These are phyloP conservation scores for Hsuehochloa calcarea DNA, from an alignment of 176 grass and related monocot species.

Conservation along the genomic window DNA sequence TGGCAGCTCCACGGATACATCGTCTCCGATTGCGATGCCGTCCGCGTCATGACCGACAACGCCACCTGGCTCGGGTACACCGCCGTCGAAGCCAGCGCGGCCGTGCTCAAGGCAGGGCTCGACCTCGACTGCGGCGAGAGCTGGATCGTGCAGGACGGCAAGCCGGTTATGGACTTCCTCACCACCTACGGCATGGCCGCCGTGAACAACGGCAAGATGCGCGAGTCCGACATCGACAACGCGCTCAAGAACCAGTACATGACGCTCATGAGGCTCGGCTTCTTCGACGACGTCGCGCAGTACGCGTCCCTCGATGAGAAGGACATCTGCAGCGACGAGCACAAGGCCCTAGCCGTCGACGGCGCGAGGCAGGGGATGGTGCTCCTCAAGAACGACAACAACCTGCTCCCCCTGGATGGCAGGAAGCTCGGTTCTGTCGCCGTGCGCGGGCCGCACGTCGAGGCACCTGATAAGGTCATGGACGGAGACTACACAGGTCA, in stretches of 20 bases:
- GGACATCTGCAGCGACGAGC: slow-evolving; percentile 32
- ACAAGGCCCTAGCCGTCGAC: slow-evolving; percentile 44
- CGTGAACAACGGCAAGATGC: slow-evolving; percentile 36
- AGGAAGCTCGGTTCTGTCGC: neutral
- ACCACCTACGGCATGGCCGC: slow-evolving; percentile 32
- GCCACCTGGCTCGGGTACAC: slow-evolving; percentile 36
- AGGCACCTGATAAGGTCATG: slow-evolving; percentile 36
- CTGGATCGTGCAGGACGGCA: slow-evolving; percentile 23
- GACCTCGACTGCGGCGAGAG: slow-evolving; percentile 47
- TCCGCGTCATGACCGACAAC: slow-evolving; percentile 32
- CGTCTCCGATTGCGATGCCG: slow-evolving; percentile 62
- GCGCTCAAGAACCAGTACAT: slow-evolving; percentile 58
- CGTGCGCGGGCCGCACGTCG: slow-evolving; percentile 36
- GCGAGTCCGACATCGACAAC: slow-evolving; percentile 58
- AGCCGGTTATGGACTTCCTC: slow-evolving; percentile 32
- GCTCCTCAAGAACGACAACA: slow-evolving; percentile 52
- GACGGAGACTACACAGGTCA: slow-evolving; percentile 40
- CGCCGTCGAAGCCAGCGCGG: slow-evolving; percentile 37
- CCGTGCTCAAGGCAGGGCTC: slow-evolving; percentile 31
- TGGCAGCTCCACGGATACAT: slow-evolving; percentile 62
- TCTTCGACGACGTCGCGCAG: slow-evolving; percentile 51
- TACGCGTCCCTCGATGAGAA: slow-evolving; percentile 25
- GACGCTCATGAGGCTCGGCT: slow-evolving; percentile 60
- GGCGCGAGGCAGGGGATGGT: slow-evolving; percentile 55
- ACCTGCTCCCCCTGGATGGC: slow-evolving; percentile 28